Evolutionary conservation across 805 yeast genomes (phyloP), one percentile per base, ranked within the genome.

Genomic region (Wickerhamiella bombiphila): DNA sequence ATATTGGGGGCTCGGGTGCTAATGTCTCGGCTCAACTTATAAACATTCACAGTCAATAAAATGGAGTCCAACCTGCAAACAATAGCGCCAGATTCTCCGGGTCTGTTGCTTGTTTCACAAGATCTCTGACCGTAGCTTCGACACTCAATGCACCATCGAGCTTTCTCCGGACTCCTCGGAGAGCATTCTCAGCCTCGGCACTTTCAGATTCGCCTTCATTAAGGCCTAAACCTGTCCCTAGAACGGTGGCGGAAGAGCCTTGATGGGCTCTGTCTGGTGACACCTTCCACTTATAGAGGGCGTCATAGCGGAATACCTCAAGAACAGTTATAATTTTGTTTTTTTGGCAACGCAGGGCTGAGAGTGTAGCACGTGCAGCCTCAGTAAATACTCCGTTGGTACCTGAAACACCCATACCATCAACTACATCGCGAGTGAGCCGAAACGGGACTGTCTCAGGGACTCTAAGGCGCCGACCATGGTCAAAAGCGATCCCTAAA

Each of bases 371-470:
- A 50, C 81, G 93, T 47, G 93, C 76, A 28, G 78, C 71, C 42
- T 70, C 66, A 36, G 70, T 65, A 52, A 83, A 91, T 1, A 76
- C 60, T 0, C 98, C 98, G 37, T 74, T 72, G 0, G 72, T 72
- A 0, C 94, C 94, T n/a, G 80, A 70, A 4, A 80, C 65, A 0
- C 99, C 99, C 63, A 93, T 70, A 0, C 93, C 98, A 60, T 91
- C 97, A 3, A 85, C 76, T 37, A 91, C 66, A 54, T 93, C 96
- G 41, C 93, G 63, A 0, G 97, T 82, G 25, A 93, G 61, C 44
- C 99, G 60, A 54, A 91, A 93, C 3, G 99, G 98, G 4, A 93
- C 94, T 0, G 80, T 68, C 51, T 91, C 99, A 0, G 99, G 98
- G 6, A 88, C 70, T 0, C 88, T 77, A 29, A 91, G 61, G 11